A percentile compares a stretch with the other conserved stretches of the same genome.
Conservation (phyloP, 2,329 filamentous ascomycete genomes). For the Cryphonectria nitschkei region DNA sequence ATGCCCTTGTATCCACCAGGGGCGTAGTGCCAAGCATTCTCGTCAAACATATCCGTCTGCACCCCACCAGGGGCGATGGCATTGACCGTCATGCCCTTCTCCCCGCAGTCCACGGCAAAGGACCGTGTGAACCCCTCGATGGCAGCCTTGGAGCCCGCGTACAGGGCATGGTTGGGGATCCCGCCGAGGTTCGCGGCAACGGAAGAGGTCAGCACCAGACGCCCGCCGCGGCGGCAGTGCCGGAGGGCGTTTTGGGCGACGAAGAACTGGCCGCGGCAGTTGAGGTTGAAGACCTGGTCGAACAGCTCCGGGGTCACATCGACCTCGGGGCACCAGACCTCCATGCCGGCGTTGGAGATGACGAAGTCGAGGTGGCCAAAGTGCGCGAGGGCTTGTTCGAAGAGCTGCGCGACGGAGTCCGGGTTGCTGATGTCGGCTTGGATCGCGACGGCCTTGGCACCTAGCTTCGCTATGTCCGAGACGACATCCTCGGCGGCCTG, state of each 20-base stretch:
- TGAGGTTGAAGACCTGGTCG: slow-evolving; percentile 73
- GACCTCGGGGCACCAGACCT: slow-evolving; percentile 71
- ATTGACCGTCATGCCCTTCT: slow-evolving; percentile 70
- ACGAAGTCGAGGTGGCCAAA: slow-evolving; percentile 74
- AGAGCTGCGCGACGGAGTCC: slow-evolving; percentile 62
- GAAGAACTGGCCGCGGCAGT: slow-evolving; percentile 75
- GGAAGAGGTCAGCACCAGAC: slow-evolving; percentile 73
- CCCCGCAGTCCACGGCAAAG: slow-evolving; percentile 73
- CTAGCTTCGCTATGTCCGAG: slow-evolving; percentile 56
- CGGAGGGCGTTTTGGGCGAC: slow-evolving; percentile 76
- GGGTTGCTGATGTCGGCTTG: slow-evolving; percentile 69
- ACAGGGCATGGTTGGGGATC: slow-evolving; percentile 71
- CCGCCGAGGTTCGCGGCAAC: slow-evolving; percentile 69
- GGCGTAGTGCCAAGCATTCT: slow-evolving; percentile 69
- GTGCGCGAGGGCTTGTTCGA: slow-evolving; percentile 65
- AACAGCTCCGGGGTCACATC: slow-evolving; percentile 72
- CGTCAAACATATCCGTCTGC: slow-evolving; percentile 78
- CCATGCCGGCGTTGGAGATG: slow-evolving; percentile 73
- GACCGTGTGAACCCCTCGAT: slow-evolving; percentile 74
- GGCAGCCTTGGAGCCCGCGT: slow-evolving; percentile 73
- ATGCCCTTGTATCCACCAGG: slow-evolving; percentile 58
- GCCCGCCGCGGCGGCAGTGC: slow-evolving; percentile 69
- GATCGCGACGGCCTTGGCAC: slow-evolving; percentile 60
- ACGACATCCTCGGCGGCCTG: slow-evolving; percentile 61
- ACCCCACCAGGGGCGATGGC: slow-evolving; percentile 73